A percentile compares a stretch with the other conserved stretches of the same genome.
Evolutionary conservation across 345 rosid genomes (phyloP).

Genomic region (Brassica carinata): DNA sequence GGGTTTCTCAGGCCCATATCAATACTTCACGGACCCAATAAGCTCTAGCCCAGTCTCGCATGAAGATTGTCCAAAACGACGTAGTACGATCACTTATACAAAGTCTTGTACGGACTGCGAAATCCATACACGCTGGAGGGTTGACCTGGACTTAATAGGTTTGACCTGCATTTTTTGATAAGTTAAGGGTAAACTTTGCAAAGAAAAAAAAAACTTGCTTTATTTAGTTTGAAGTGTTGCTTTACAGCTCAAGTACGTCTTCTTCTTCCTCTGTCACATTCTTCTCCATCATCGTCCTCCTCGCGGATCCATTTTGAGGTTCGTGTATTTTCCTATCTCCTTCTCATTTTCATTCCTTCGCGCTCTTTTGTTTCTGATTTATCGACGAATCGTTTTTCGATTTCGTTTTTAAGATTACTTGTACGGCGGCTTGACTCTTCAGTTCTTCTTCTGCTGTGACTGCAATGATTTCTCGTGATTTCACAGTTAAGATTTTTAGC

Average conservation of each 20-base stretch:
- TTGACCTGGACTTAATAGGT: neutral
- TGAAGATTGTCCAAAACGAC: neutral
- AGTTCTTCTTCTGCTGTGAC: slow-evolving; percentile 13
- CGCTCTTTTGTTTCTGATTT: neutral
- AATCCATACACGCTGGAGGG: neutral
- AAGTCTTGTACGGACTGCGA: neutral
- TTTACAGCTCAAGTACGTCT: slow-evolving; percentile 53
- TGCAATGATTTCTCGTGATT: slow-evolving; percentile 18
- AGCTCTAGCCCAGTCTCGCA: neutral
- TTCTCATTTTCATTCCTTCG: slow-evolving; percentile 2
- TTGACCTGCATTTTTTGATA: neutral
- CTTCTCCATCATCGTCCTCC: slow-evolving; percentile 37
- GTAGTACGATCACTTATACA: neutral
- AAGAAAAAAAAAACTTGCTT: neutral
- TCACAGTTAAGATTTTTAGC: neutral
- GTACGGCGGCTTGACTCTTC: slow-evolving; percentile 24
- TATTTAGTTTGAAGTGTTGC: slow-evolving; percentile 6
- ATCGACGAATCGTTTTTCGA: neutral
- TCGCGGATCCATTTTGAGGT: slow-evolving; percentile 52
- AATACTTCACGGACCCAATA: neutral
- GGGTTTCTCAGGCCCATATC: neutral
- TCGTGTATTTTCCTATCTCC: slow-evolving; percentile 8
- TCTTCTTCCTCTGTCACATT: slow-evolving; percentile 43
- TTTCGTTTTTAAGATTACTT: slow-evolving; percentile 18
- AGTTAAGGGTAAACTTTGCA: neutral